phyloP scores from a whole-genome alignment of 805 yeast genomes.

The Candida namnaoensis region DNA sequence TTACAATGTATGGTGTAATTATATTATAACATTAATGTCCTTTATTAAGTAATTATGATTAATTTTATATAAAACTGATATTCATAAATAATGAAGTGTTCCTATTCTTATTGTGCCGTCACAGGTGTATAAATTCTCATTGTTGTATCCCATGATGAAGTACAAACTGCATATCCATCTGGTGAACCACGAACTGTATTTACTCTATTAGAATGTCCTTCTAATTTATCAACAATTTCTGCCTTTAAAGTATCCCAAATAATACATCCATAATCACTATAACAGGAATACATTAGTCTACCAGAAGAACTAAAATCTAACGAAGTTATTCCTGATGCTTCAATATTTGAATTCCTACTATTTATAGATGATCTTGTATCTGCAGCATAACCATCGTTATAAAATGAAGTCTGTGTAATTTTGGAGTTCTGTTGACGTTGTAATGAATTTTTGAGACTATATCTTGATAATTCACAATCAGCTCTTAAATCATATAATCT shows the following conservation, averaged over 20 bases:
- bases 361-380: conserved; percentile 8
- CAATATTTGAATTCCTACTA: conserved; percentile 25
- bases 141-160: conserved; percentile 77
- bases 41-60: too few species aligned
- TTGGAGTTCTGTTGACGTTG: conserved; percentile 4
- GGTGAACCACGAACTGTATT: conserved; percentile 58
- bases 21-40: too few species aligned
- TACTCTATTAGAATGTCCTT: conserved; percentile 56
- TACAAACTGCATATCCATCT: conserved; percentile 69
- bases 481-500: conserved; percentile 69
- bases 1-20: too few species aligned
- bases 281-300: conserved; percentile 63
- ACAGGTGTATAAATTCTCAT: conserved; percentile 56
- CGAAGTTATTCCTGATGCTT: conserved; percentile 63
- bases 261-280: conserved; percentile 66
- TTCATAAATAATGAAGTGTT: too few species aligned
- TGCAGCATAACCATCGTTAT: not conserved
- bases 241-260: conserved; percentile 72
- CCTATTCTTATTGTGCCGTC: too few species aligned
- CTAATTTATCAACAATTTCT: conserved; percentile 54
- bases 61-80: too few species aligned
- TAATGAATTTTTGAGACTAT: conserved; percentile 21
- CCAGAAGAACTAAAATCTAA: conserved; percentile 71
- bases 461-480: conserved; percentile 57
- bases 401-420: conserved; percentile 8